These are phyloP conservation scores for Neurospora sp. DNA, from an alignment of 495 filamentous ascomycete genomes.

Conservation along the genomic window DNA sequence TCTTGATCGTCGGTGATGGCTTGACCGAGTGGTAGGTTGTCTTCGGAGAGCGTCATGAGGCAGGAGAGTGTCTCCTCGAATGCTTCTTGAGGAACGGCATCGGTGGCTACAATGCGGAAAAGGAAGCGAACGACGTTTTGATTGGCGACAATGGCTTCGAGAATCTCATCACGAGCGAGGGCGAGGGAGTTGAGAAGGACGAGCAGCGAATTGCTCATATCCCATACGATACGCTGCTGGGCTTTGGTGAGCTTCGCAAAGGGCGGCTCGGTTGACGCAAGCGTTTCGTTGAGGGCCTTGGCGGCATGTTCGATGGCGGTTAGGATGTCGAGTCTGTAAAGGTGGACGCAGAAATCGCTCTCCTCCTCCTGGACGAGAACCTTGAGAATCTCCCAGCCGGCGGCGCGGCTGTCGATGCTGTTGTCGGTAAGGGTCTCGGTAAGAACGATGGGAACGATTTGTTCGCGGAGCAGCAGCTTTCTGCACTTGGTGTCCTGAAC, in stretches of 20 bases:
- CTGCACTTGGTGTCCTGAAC: constrained; percentile 47
- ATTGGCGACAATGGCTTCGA: constrained; percentile 37
- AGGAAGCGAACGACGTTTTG: constrained; percentile 38
- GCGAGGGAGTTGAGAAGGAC: constrained; percentile 35
- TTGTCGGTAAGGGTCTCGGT: constrained; percentile 50
- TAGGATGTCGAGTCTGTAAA: constrained; percentile 47
- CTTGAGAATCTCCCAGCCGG: constrained; percentile 51
- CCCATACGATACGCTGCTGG: constrained; percentile 39
- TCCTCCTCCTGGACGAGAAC: constrained; percentile 50
- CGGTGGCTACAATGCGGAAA: constrained; percentile 33
- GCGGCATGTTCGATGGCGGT: constrained; percentile 43
- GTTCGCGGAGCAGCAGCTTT: constrained; percentile 49
- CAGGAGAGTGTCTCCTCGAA: constrained; percentile 39
- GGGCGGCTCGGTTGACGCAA: constrained; percentile 25
- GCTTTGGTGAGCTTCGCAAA: constrained; percentile 36
- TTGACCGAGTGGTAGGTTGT: constrained; percentile 37
- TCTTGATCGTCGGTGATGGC: constrained; percentile 29
- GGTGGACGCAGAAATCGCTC: constrained; percentile 49
- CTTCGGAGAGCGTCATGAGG: constrained; percentile 45
- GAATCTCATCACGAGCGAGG: constrained; percentile 43
- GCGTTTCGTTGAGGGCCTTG: constrained; percentile 35
- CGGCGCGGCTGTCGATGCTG: constrained; percentile 44
- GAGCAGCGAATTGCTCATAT: constrained; percentile 36
- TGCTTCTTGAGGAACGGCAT: constrained; percentile 21
- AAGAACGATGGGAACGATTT: constrained; percentile 48